Conservation (phyloP, 1,284 basidiomycete genomes). For the Ceratobasidium theobromae region DNA sequence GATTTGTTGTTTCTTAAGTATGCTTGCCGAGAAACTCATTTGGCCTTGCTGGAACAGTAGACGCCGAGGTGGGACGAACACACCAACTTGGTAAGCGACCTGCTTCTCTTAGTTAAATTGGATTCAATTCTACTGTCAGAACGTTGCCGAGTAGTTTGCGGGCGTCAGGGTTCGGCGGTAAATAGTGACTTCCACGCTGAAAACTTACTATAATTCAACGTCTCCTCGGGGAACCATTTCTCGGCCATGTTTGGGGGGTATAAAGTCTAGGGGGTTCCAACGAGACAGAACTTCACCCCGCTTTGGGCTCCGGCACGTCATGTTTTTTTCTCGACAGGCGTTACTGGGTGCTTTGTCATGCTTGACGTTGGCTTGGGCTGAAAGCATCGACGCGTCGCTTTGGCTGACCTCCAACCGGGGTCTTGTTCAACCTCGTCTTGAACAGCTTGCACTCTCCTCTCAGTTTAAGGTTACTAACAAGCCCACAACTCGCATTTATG, state of each 20-base stretch:
- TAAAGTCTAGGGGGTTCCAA: neutral
- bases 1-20: too few species aligned
- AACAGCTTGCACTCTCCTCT: conserved; percentile 16
- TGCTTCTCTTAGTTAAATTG: too few species aligned
- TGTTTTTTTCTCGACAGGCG: conserved; percentile 5
- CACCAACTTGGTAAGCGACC: too few species aligned
- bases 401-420: neutral
- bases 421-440: conserved; percentile 26
- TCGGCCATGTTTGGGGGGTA: neutral
- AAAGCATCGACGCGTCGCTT: too few species aligned
- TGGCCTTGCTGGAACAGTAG: too few species aligned
- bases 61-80: too few species aligned
- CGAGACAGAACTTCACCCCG: neutral
- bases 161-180: too few species aligned
- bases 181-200: neutral
- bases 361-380: neutral
- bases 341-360: neutral
- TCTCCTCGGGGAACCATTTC: neutral
- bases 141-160: too few species aligned
- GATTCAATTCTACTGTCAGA: too few species aligned
- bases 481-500: conserved; percentile 45
- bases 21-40: too few species aligned
- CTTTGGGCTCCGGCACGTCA: neutral
- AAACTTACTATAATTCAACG: neutral
- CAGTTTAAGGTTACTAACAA: conserved; percentile 37